These are phyloP conservation scores for Mycena amicta DNA, from an alignment of 768 basidiomycete genomes.

Conservation along the genomic window DNA sequence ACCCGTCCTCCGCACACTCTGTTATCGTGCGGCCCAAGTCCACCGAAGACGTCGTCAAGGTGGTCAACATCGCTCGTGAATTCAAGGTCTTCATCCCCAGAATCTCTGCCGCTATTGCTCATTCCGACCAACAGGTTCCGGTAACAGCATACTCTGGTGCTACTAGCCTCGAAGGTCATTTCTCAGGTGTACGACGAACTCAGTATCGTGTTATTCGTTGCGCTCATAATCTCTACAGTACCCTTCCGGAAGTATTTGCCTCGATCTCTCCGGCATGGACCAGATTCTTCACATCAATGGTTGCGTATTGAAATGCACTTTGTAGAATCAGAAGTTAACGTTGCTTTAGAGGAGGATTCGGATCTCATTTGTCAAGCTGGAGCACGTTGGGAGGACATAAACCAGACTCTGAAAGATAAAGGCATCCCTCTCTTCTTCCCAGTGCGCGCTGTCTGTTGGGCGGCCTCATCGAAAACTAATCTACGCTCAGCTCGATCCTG, in stretches of 20 bases:
- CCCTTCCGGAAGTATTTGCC: constrained; percentile 60
- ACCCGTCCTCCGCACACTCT: constrained; percentile 58
- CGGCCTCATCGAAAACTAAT: background rate
- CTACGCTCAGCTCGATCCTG: constrained; percentile 62
- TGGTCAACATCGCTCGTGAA: constrained; percentile 76
- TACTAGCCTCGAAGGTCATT: constrained; percentile 88
- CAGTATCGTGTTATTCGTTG: too few relatives aligned
- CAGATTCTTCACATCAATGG: constrained; percentile 60
- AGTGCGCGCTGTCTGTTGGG: constrained; percentile 43
- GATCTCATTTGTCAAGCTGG: constrained; percentile 81
- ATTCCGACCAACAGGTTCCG: constrained; percentile 50
- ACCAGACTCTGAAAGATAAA: constrained; percentile 63
- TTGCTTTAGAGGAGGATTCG: constrained; percentile 59
- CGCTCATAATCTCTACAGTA: constrained; percentile 27
- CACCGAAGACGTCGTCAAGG: constrained; percentile 82
- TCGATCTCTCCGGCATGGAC: constrained; percentile 72
- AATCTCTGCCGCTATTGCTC: background rate
- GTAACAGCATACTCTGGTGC: constrained; percentile 83
- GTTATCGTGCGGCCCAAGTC: constrained; percentile 56
- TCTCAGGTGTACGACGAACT: constrained; percentile 63
- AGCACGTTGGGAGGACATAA: constrained; percentile 78
- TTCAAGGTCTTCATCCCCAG: constrained; percentile 43
- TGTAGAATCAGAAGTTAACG: background rate
- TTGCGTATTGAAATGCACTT: constrained; percentile 19
- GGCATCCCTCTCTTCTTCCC: constrained; percentile 87